phyloP scores from a whole-genome alignment of 208 protist species.

The Endotrypanum monterogeii region DNA sequence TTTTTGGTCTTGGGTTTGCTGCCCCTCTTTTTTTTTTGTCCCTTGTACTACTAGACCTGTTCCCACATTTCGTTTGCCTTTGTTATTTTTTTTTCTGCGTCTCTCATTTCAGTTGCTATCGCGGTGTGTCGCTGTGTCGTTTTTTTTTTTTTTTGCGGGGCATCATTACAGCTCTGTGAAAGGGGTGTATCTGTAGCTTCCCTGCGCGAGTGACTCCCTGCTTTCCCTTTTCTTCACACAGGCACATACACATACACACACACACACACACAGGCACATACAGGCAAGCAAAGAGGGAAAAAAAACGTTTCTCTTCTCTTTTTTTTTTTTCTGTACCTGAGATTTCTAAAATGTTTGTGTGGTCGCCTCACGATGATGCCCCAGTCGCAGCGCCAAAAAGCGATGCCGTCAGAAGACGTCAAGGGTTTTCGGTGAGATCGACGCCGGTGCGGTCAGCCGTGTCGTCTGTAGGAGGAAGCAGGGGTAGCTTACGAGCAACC shows the following conservation, averaged over 20 bases:
- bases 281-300: neutral
- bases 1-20: too few species aligned
- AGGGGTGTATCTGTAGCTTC: neutral
- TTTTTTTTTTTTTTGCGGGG: slow-evolving; percentile 2
- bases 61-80: neutral
- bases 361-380: slow-evolving; percentile 14
- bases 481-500: neutral
- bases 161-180: neutral
- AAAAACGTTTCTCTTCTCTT: neutral
- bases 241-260: neutral
- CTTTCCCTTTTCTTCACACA: neutral
- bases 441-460: slow-evolving; percentile 6
- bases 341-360: slow-evolving; percentile 9
- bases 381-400: neutral
- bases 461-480: neutral
- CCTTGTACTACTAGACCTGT: slow-evolving; percentile 7
- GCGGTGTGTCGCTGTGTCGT: too few species aligned
- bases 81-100: too few species aligned
- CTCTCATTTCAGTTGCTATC: too few species aligned
- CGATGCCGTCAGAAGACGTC: neutral
- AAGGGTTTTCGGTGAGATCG: neutral
- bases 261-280: neutral
- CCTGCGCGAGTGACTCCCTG: neutral
- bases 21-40: neutral
- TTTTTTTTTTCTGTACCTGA: neutral